phyloP scores from a whole-genome alignment of 805 yeast species.

The Lipomyces japonicus region DNA sequence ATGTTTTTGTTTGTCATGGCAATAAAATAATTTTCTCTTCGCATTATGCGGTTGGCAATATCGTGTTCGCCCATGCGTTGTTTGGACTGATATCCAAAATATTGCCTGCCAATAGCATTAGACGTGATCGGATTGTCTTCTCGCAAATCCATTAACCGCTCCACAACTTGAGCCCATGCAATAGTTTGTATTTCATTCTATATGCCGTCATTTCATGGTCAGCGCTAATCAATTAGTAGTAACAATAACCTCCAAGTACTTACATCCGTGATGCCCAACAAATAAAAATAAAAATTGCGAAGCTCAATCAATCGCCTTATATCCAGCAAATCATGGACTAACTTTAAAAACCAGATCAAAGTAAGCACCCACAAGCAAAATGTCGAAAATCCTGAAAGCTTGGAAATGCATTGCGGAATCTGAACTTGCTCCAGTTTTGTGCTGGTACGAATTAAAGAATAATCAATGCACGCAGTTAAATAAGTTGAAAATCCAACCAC shows the following conservation, averaged over 20 bases:
- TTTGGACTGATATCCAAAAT: conserved; percentile 48
- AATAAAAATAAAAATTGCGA: conserved; percentile 66
- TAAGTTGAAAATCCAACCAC: conserved; percentile 76
- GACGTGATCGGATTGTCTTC: conserved; percentile 75
- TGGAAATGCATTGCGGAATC: conserved; percentile 47
- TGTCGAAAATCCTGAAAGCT: conserved; percentile 43
- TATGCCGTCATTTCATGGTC: not conserved
- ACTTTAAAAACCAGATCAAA: conserved; percentile 41
- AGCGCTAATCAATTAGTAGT: no score
- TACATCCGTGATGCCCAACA: conserved; percentile 62
- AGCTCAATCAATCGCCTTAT: conserved; percentile 67
- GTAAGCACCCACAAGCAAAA: conserved; percentile 61
- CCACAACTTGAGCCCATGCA: conserved; percentile 85
- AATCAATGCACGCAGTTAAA: conserved; percentile 77
- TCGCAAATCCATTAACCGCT: conserved; percentile 65
- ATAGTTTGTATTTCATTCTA: conserved; percentile 75
- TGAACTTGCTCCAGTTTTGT: conserved; percentile 42
- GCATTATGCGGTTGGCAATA: conserved; percentile 92
- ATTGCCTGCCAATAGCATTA: conserved; percentile 22
- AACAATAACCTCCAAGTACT: no score
- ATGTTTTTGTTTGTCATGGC: conserved; percentile 80
- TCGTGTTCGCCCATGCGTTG: conserved; percentile 84
- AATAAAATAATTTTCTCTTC: conserved; percentile 89
- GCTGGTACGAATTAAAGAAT: conserved; percentile 42
- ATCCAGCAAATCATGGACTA: conserved; percentile 51